A percentile compares a stretch with the other conserved stretches of the same genome.
phyloP scores from a whole-genome alignment of 2,329 filamentous ascomycete species.

The Aspergillus hiratsukae region DNA sequence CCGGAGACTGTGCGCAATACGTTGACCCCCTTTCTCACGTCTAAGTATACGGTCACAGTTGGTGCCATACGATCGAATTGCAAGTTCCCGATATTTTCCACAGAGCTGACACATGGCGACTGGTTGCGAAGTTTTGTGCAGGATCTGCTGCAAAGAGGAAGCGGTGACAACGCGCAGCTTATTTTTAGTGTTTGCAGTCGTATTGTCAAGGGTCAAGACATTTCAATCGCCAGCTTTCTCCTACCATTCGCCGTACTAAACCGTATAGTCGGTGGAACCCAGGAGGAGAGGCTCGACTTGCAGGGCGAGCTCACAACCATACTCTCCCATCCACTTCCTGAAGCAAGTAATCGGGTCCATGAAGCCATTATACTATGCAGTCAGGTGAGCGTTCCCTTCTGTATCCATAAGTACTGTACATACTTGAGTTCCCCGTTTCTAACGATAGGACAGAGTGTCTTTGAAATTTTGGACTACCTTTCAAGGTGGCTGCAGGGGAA shows the following conservation, averaged over 20 bases:
- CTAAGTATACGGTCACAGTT: slow-evolving; percentile 70
- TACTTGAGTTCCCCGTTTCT: background rate
- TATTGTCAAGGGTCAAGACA: slow-evolving; percentile 78
- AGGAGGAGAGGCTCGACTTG: slow-evolving; percentile 61
- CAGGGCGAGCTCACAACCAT: slow-evolving; percentile 70
- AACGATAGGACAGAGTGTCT: slow-evolving; percentile 62
- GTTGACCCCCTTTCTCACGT: slow-evolving; percentile 81
- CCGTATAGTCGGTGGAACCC: slow-evolving; percentile 68
- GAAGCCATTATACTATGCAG: slow-evolving; percentile 81
- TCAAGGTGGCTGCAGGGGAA: slow-evolving; percentile 85
- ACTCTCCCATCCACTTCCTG: slow-evolving; percentile 59
- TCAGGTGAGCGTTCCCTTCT: slow-evolving; percentile 56
- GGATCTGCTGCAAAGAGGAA: slow-evolving; percentile 74
- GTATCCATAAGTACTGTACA: background rate
- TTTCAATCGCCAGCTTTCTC: slow-evolving; percentile 80
- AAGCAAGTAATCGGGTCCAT: slow-evolving; percentile 54
- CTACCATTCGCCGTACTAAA: slow-evolving; percentile 85
- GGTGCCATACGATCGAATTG: slow-evolving; percentile 52
- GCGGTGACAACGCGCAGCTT: slow-evolving; percentile 66
- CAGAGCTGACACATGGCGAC: slow-evolving; percentile 63
- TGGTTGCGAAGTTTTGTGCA: slow-evolving; percentile 81
- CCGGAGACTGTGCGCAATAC: slow-evolving; percentile 74
- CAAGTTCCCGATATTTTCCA: slow-evolving; percentile 73
- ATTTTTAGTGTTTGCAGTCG: slow-evolving; percentile 79
- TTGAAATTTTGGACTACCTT: slow-evolving; percentile 85